These are phyloP conservation scores for Henckelia pumila DNA, from an alignment of 257 asterid species.

Conservation along the genomic window DNA sequence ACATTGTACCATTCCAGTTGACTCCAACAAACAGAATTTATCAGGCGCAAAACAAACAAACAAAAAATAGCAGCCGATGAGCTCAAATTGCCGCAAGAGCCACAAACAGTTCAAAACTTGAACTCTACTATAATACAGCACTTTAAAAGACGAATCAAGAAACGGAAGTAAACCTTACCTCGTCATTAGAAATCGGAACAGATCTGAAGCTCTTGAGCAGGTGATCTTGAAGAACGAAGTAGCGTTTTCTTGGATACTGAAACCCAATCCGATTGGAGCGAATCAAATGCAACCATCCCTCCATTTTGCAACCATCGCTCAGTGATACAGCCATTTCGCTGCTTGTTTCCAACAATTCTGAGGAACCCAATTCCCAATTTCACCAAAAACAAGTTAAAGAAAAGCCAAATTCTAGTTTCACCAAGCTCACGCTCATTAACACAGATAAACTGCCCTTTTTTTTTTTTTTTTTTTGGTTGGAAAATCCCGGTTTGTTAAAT, in stretches of 20 bases:
- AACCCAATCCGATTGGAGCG: slow-evolving; percentile 87
- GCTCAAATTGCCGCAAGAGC: slow-evolving; percentile 16
- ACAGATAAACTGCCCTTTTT: too few species aligned
- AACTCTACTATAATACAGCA: not conserved
- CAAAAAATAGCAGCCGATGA: not conserved
- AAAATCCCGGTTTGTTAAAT: too few species aligned
- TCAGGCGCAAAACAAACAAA: not conserved
- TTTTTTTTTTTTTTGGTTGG: too few species aligned
- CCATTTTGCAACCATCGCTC: slow-evolving; percentile 69
- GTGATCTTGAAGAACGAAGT: slow-evolving; percentile 87
- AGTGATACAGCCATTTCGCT: slow-evolving; percentile 46
- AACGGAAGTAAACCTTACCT: slow-evolving; percentile 49
- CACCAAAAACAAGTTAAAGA: slow-evolving; percentile 5
- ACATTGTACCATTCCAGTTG: too few species aligned
- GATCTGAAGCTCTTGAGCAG: slow-evolving; percentile 83
- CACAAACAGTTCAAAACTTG: slow-evolving; percentile 12
- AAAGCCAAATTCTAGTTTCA: slow-evolving; percentile 6
- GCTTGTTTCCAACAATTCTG: slow-evolving; percentile 5
- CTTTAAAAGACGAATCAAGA: too few species aligned
- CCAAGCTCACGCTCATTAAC: too few species aligned
- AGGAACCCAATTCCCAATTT: slow-evolving; percentile 7
- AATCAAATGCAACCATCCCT: slow-evolving; percentile 89
- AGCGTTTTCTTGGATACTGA: slow-evolving; percentile 86
- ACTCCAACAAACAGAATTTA: not conserved
- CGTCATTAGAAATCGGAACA: slow-evolving; percentile 51